phyloP scores from a whole-genome alignment of 495 filamentous ascomycete species.

The Aspergillus diversus region DNA sequence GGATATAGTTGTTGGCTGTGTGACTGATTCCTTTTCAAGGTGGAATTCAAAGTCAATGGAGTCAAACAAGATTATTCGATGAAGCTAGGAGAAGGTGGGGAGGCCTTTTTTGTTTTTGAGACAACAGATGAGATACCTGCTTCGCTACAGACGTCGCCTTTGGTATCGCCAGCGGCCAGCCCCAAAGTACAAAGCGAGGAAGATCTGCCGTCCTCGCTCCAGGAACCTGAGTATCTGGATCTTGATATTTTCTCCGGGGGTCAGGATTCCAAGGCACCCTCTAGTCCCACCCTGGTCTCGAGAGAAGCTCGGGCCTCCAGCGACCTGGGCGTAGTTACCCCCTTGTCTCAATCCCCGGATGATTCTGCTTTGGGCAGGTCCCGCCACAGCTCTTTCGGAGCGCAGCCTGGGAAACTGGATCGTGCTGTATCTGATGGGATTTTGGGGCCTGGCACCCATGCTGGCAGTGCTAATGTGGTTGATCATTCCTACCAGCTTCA shows the following conservation, averaged over 20 bases:
- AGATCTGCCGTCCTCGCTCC: conserved; percentile 58
- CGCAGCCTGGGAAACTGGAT: conserved; percentile 47
- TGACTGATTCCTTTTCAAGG: conserved; percentile 45
- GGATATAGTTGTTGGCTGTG: not conserved
- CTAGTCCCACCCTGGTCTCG: conserved; percentile 44
- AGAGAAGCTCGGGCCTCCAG: conserved; percentile 50
- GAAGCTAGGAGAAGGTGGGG: conserved; percentile 97
- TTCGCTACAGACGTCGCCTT: conserved; percentile 88
- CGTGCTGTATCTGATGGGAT: conserved; percentile 56
- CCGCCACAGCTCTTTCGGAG: conserved; percentile 32
- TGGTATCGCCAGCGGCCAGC: conserved; percentile 84
- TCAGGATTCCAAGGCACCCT: conserved; percentile 20
- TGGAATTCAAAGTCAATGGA: conserved; percentile 96
- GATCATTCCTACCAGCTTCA: conserved; percentile 18
- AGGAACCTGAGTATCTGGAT: conserved; percentile 85
- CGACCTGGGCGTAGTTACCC: conserved; percentile 59
- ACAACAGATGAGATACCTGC: conserved; percentile 86
- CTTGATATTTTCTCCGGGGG: conserved; percentile 47
- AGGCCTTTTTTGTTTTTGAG: conserved; percentile 98
- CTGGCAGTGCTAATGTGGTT: conserved; percentile 2
- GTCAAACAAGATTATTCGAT: conserved; percentile 90
- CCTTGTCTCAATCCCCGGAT: conserved; percentile 65
- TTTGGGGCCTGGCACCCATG: conserved; percentile 31
- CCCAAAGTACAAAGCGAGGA: conserved; percentile 64
- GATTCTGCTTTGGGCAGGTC: conserved; percentile 44